A percentile compares a stretch with the other conserved stretches of the same genome.
These are phyloP conservation scores for Thyridium curvatum DNA, from an alignment of 2,329 filamentous ascomycete genomes.

Conservation along the genomic window DNA sequence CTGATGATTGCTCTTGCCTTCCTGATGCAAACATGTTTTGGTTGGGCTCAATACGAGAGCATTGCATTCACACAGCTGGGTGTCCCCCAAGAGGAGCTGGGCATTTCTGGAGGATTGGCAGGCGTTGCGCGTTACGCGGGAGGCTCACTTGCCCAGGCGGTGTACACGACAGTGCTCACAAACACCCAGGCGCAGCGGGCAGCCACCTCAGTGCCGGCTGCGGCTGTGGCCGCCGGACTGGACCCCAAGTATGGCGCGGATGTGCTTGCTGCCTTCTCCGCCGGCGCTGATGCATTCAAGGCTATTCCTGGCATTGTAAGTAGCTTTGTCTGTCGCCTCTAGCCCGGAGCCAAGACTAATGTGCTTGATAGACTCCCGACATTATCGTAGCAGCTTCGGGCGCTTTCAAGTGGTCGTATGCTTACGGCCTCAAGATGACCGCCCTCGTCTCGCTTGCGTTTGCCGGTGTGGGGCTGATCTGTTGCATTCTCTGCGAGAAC, in stretches of 20 bases:
- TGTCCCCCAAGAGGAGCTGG: conserved; percentile 17
- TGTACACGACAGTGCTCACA: conserved; percentile 4
- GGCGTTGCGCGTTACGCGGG: conserved; percentile 5
- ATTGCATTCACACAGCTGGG: conserved; percentile 22
- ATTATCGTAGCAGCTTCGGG: conserved; percentile 11
- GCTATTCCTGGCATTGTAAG: conserved; percentile 1
- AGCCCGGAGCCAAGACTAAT: no score
- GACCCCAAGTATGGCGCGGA: not conserved
- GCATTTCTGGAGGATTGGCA: conserved; percentile 4
- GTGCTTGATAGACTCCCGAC: not conserved
- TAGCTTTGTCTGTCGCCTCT: not conserved
- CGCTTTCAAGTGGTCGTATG: conserved; percentile 8
- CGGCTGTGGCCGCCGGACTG: conserved; percentile 3
- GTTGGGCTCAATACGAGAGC: conserved; percentile 12
- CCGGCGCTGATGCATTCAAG: conserved; percentile 2
- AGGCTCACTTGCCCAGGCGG: conserved; percentile 5
- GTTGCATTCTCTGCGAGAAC: conserved; percentile 20
- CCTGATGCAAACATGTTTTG: conserved; percentile 16
- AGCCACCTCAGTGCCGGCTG: conserved; percentile 1
- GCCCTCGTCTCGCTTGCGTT: conserved; percentile 18
- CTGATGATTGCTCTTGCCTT: conserved; percentile 41
- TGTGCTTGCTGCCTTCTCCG: not conserved
- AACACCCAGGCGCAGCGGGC: not conserved
- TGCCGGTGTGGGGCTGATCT: conserved; percentile 18
- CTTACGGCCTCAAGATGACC: conserved; percentile 11